Evolutionary conservation across 2,329 filamentous ascomycete species (phyloP), one percentile per base, ranked within the genome.

Genomic region (Chalaropsis thielavioides): DNA sequence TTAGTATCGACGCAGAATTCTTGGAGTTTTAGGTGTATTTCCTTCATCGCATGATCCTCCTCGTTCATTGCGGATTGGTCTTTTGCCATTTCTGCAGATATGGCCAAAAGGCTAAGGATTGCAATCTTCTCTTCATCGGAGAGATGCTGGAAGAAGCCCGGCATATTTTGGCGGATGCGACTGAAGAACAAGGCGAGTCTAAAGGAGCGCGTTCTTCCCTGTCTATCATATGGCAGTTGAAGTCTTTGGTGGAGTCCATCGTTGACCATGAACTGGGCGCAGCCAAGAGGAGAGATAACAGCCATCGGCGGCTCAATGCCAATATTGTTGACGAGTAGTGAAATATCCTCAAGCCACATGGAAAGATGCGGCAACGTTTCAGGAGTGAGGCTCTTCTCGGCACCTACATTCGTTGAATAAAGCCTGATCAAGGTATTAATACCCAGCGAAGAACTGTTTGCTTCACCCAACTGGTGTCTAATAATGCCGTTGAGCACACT

Each of bases 201-300:
- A 15, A 89, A 82, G 0, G 90, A 84, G 64, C 88, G 78, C 1
- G 90, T 90, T 40, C 85, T 83, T 0, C 88, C 88, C 68, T 83
- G 81, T 3, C 80, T 77, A 71, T 96, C 91, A 54, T 86, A 79
- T 40, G 76, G 72, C 17, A 81, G 68, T 0, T 87, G 78, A 1
- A 96, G 75, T 68, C 88, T 84, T 6, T 88, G 81, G 0, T 83
- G 83, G 2, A 89, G 90, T 0, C 83, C 84, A 6, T 95, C 76
- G 19, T 46, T 40, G 0, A 87, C 78, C 2, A 96, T 75, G 68
- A 87, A 85, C 5, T 88, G 81, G 0, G 83, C 83, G 2, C 90
- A 90, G 0, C 83, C 84, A 6, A 96, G 77, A 27, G 80, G 80
- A 71, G 85, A 92, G 1, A 87, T 89, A 3, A 96, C 82, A 0